phyloP scores from a whole-genome alignment of 2,329 filamentous ascomycete genomes.

The Fusarium sp. region DNA sequence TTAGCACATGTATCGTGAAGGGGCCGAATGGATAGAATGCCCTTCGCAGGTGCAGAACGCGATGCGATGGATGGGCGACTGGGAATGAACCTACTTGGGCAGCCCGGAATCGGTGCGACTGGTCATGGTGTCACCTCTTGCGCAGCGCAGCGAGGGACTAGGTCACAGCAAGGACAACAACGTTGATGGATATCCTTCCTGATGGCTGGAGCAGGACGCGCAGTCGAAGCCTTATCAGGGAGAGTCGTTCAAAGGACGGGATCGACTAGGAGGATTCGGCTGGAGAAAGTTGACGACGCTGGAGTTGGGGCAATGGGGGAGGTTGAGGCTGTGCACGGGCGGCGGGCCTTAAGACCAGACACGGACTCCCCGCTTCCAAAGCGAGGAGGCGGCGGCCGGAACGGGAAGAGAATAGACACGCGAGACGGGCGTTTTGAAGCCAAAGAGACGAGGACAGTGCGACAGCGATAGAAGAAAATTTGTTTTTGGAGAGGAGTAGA shows the following conservation, averaged over 20 bases:
- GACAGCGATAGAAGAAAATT: background rate
- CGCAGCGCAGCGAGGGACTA: constrained; percentile 44
- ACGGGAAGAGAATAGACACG: constrained; percentile 37
- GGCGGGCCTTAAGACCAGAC: constrained; percentile 42
- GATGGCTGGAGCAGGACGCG: constrained; percentile 29
- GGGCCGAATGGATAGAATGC: background rate
- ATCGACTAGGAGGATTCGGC: constrained; percentile 34
- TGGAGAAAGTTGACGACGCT: constrained; percentile 45
- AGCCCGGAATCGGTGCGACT: constrained; percentile 53
- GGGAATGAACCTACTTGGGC: constrained; percentile 48
- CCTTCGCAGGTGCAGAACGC: constrained; percentile 14
- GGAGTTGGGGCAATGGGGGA: constrained; percentile 38
- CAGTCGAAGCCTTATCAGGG: constrained; percentile 33
- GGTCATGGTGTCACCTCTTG: constrained; percentile 47
- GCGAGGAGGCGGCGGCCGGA: constrained; percentile 43
- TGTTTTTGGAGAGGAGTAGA: background rate
- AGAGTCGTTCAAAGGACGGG: constrained; percentile 27
- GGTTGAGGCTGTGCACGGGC: constrained; percentile 50
- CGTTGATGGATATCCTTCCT: constrained; percentile 26
- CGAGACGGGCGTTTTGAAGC: constrained; percentile 17
- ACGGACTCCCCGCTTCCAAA: constrained; percentile 47
- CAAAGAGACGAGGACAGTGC: constrained; percentile 9
- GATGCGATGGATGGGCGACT: constrained; percentile 22
- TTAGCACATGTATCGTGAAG: constrained; percentile 45
- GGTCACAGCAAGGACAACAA: constrained; percentile 39